Conservation (phyloP, 208 protist species). For the Trypanosoma caninum region DNA sequence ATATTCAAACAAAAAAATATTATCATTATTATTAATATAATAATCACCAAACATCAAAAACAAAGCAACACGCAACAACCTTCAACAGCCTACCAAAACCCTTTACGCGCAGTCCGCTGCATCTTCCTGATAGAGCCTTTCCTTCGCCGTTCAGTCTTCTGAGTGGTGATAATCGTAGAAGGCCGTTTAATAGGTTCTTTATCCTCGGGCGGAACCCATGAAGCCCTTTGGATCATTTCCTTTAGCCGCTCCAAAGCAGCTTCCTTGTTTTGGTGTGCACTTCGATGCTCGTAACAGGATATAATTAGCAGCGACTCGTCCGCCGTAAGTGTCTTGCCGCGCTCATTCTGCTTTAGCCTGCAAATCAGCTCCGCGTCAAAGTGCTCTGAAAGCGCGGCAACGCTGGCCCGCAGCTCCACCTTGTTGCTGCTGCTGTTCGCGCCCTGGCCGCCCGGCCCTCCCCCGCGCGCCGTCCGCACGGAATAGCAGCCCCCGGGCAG, state of each 20-base stretch:
- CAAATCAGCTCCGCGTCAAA: constrained; percentile 60
- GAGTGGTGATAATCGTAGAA: constrained; percentile 36
- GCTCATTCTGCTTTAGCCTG: constrained; percentile 35
- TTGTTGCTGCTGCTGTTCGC: constrained; percentile 87
- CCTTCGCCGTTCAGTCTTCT: constrained; percentile 43
- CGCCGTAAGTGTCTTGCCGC: constrained; percentile 34
- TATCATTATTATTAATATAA: no score
- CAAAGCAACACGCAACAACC: no score
- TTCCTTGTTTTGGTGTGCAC: constrained; percentile 75
- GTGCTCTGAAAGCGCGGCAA: constrained; percentile 39
- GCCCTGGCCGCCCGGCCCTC: constrained; percentile 80
- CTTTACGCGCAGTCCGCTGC: constrained; percentile 25
- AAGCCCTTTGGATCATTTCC: constrained; percentile 63
- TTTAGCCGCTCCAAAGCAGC: constrained; percentile 53
- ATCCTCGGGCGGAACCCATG: constrained; percentile 71
- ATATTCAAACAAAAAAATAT: no score
- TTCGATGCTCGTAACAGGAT: constrained; percentile 71
- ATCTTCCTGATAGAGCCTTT: constrained; percentile 58
- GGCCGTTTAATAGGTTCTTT: constrained; percentile 48
- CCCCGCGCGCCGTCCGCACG: constrained; percentile 58
- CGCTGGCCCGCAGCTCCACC: constrained; percentile 68
- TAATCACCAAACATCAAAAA: no score
- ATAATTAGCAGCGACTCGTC: constrained; percentile 56
- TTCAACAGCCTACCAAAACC: constrained; percentile 12
- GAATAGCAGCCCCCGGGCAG: constrained; percentile 51